Conservation (phyloP, 148 eudicot species). For the Nepenthes gracilis region DNA sequence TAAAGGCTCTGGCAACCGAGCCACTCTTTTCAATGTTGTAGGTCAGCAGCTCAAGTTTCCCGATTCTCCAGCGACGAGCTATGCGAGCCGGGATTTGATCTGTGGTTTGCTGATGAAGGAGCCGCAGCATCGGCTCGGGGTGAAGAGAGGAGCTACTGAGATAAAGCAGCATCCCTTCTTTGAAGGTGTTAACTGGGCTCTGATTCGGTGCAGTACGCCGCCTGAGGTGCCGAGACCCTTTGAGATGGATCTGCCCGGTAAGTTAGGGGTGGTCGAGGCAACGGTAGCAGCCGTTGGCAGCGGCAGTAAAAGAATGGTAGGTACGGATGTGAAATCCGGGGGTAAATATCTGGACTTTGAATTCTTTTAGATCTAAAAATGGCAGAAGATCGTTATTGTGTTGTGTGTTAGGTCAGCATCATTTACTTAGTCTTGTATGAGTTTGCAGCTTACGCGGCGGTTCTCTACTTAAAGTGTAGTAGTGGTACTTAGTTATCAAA, state of each 20-base stretch:
- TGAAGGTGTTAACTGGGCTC: conserved; percentile 41
- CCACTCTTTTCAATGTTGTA: conserved; percentile 38
- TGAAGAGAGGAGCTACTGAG: conserved; percentile 32
- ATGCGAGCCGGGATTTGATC: conserved; percentile 32
- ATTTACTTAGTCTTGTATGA: no score
- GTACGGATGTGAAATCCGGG: conserved; percentile 5
- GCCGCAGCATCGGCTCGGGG: conserved; percentile 33
- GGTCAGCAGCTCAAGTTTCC: conserved; percentile 38
- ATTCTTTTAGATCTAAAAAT: conserved; percentile 5
- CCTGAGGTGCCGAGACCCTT: conserved; percentile 35
- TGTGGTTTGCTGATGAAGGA: conserved; percentile 31
- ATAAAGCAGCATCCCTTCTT: conserved; percentile 42
- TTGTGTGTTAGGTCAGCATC: no score
- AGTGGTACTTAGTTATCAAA: no score
- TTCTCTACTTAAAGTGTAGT: background rate
- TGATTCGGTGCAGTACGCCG: conserved; percentile 34
- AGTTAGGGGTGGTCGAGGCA: conserved; percentile 3
- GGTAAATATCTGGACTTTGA: conserved; percentile 12
- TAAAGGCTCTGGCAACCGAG: conserved; percentile 32
- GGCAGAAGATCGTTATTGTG: no score
- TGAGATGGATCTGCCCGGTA: conserved; percentile 10
- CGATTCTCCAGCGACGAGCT: conserved; percentile 30
- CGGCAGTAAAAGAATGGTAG: background rate
- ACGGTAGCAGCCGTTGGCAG: background rate
- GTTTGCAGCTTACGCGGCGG: no score